Percentiles rank a stretch among this genome's conserved stretches.
Conservation (phyloP, 768 basidiomycete genomes). For the Hortiboletus campestris region DNA sequence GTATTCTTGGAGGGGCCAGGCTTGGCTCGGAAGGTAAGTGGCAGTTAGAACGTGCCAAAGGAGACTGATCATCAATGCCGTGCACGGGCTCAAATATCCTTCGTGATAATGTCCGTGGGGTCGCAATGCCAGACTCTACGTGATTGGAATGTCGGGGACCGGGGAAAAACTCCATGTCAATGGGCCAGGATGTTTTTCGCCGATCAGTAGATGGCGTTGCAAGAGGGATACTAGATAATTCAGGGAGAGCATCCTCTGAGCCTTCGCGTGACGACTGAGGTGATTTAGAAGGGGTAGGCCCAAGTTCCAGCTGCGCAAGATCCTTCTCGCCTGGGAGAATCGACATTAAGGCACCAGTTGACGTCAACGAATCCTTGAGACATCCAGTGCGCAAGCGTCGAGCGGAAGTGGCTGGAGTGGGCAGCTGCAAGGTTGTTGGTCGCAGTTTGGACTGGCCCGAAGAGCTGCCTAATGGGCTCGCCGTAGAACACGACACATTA, state of each 20-base stretch:
- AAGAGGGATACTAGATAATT: neutral
- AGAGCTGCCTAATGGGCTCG: neutral
- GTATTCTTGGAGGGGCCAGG: neutral
- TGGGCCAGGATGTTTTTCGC: neutral
- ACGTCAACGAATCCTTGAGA: neutral
- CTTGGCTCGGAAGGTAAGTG: neutral
- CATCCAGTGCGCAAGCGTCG: constrained; percentile 8
- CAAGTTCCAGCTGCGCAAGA: constrained; percentile 1
- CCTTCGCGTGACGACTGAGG: neutral
- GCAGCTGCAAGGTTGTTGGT: constrained; percentile 14
- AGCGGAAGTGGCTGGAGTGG: constrained; percentile 21
- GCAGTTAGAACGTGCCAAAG: neutral
- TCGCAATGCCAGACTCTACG: constrained; percentile 7
- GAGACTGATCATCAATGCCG: neutral
- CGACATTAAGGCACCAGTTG: neutral
- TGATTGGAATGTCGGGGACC: neutral
- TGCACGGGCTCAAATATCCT: neutral
- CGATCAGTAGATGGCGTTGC: constrained; percentile 8
- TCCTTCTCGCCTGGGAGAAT: neutral
- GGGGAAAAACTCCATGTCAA: neutral
- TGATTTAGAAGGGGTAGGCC: neutral
- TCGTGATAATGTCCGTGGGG: constrained; percentile 16
- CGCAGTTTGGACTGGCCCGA: constrained; percentile 4
- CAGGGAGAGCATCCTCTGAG: neutral
- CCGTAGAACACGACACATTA: neutral